Base-by-base conservation (phyloP, 306 rosid genomes). In the Quercus agrifolia region DNA sequence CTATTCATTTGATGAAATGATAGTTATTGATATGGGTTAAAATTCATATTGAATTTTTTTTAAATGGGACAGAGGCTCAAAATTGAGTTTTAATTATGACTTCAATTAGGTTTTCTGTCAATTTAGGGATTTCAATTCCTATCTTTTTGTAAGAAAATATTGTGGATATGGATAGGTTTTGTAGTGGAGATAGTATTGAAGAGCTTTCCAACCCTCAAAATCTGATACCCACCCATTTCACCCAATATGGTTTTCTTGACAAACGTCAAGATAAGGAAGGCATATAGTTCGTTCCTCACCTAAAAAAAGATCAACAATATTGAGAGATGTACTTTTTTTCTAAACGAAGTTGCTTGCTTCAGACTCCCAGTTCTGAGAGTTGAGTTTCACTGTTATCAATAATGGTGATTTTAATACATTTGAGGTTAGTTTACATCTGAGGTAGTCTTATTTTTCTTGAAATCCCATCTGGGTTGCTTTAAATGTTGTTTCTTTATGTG, bases 391-490 rank as follows among this genome's bases (percentile, higher is more conserved):
- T 82, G 56, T 62, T 9, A 46, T 12, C 57, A 27, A 58, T 62
- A 21, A 70, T 79, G 86, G 83, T 81, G 82, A 54, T 28, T 18
- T 80, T 77, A 59, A 35, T 21, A 51, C 74, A 77, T 66, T 83
- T 76, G 67, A 77, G 84, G 79, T 81, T 73, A 75, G 70, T 85
- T 78, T 31, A 74, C 64, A 58, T 30, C 54, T 74, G 80, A 87
- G 82, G 83, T 64, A 17, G 79, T 31, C 56, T 71, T 78, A 27
- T 44, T 67, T 67, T 73, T 13, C 54, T 61, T 15, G 31, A 64
- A 64, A 61, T 73, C 74, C 28, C 51, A 51, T 89, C 84, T 81
- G 85, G 84, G 86, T 88, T 57, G 52, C 52, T 78, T 80, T 70
- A 75, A 76, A 56, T 70, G 78, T 84, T 74, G 49, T 21, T 64